Conservation (phyloP, 495 filamentous ascomycete genomes). For the Astrothelium macrocarpum region DNA sequence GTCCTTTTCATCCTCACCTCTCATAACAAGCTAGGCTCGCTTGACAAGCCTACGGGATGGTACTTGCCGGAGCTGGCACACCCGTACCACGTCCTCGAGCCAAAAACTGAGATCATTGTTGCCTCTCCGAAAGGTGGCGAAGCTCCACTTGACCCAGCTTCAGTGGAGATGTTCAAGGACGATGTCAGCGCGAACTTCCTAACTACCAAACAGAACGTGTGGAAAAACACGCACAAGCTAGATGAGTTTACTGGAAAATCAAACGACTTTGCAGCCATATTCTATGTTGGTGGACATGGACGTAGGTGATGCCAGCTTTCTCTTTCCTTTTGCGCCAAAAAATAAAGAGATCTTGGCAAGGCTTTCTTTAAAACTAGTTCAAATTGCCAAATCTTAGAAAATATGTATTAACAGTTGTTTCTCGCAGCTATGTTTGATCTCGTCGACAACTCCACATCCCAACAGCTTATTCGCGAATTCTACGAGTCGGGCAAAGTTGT, state of each 20-base stretch:
- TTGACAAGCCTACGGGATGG: slow-evolving; percentile 53
- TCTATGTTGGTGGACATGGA: slow-evolving; percentile 70
- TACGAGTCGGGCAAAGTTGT: slow-evolving; percentile 26
- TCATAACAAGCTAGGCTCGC: slow-evolving; percentile 42
- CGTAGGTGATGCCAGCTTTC: slow-evolving; percentile 35
- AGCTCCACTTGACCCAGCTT: slow-evolving; percentile 56
- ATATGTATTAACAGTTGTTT: background rate
- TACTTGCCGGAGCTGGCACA: slow-evolving; percentile 66
- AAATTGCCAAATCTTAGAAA: background rate
- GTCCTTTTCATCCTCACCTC: slow-evolving; percentile 63
- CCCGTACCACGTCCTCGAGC: slow-evolving; percentile 50
- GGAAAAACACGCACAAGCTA: slow-evolving; percentile 53
- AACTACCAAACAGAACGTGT: slow-evolving; percentile 42
- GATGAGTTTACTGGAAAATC: slow-evolving; percentile 41
- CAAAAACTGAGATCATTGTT: slow-evolving; percentile 46
- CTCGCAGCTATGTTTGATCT: slow-evolving; percentile 61
- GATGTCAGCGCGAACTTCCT: slow-evolving; percentile 50
- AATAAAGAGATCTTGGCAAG: background rate
- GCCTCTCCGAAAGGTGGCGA: slow-evolving; percentile 60
- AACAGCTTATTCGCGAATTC: slow-evolving; percentile 53
- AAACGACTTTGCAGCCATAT: slow-evolving; percentile 57
- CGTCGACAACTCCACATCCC: slow-evolving; percentile 38
- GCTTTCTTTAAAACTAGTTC: too few species aligned
- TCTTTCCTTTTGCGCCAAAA: too few species aligned
- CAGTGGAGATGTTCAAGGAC: slow-evolving; percentile 49